Conservation (phyloP, 768 basidiomycete genomes). For the Floccularia luteovirens region DNA sequence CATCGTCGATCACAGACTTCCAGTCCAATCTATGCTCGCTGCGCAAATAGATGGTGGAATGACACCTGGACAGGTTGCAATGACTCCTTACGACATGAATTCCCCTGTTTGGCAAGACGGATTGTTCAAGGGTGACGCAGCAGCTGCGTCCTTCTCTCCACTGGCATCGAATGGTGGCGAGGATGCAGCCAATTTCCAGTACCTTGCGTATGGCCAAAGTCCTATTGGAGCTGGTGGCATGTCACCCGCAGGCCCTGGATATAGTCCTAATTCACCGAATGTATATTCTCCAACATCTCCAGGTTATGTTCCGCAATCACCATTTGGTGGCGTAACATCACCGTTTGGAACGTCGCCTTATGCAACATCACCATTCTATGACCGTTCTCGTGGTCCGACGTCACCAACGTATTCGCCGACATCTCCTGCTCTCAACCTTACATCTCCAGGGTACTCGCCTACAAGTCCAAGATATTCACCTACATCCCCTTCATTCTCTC, state of each 20-base stretch:
- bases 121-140: slow-evolving; percentile 74
- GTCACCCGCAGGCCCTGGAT: slow-evolving; percentile 84
- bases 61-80: slow-evolving; percentile 86
- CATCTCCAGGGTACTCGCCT: slow-evolving; percentile 80
- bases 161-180: slow-evolving; percentile 83
- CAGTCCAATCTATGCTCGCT: slow-evolving; percentile 73
- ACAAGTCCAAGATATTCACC: slow-evolving; percentile 85
- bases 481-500: slow-evolving; percentile 80
- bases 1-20: slow-evolving; percentile 91
- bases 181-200: slow-evolving; percentile 67
- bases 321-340: slow-evolving; percentile 76
- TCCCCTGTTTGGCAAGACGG: slow-evolving; percentile 79
- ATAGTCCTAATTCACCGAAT: slow-evolving; percentile 89
- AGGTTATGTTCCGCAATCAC: slow-evolving; percentile 74
- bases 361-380: slow-evolving; percentile 80
- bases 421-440: slow-evolving; percentile 73
- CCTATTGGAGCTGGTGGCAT: slow-evolving; percentile 78
- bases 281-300: slow-evolving; percentile 88
- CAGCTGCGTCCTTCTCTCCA: slow-evolving; percentile 91
- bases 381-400: slow-evolving; percentile 50
- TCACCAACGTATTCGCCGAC: slow-evolving; percentile 88
- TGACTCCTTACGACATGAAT: slow-evolving; percentile 95
- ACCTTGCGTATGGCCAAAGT: slow-evolving; percentile 76
- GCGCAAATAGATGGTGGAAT: slow-evolving; percentile 81
- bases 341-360: slow-evolving; percentile 79